Evolutionary conservation across 2,329 filamentous ascomycete species (phyloP).

Genomic region (Penicillium thymicola): DNA sequence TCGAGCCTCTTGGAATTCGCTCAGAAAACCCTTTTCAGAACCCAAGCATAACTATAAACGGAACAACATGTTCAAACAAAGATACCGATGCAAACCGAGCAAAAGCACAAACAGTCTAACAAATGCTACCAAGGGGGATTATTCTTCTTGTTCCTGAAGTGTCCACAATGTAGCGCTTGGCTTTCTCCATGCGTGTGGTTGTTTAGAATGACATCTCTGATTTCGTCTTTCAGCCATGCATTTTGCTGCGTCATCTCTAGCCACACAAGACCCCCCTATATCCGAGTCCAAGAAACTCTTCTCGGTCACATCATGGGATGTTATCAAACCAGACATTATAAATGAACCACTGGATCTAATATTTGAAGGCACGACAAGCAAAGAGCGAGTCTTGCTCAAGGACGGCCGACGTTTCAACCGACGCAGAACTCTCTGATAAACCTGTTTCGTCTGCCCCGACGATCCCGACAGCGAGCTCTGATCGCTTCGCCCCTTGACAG

Average conservation of each 20-base stretch:
- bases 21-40: not conserved
- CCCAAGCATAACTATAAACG: too few species aligned
- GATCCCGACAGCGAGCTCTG: conserved; percentile 7
- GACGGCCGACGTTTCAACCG: conserved; percentile 31
- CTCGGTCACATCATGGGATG: not conserved
- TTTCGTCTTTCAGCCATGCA: conserved; percentile 27
- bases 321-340: conserved; percentile 24
- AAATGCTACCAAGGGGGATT: not conserved
- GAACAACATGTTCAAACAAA: not conserved
- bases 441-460: conserved; percentile 11
- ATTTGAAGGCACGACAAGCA: conserved; percentile 29
- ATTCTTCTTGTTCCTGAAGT: conserved; percentile 30
- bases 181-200: conserved; percentile 37
- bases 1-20: not conserved
- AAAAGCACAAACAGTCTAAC: not conserved
- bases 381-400: conserved; percentile 31
- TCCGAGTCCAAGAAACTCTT: conserved; percentile 7
- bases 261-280: not conserved
- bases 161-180: conserved; percentile 38
- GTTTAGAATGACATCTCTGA: conserved; percentile 38
- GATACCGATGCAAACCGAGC: not conserved
- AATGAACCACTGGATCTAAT: conserved; percentile 15
- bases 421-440: conserved; percentile 23
- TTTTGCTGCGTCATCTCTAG: conserved; percentile 7
- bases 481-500: not conserved